These are phyloP conservation scores for Eucalyptus erythrocorys DNA, from an alignment of 345 rosid species.

Conservation along the genomic window DNA sequence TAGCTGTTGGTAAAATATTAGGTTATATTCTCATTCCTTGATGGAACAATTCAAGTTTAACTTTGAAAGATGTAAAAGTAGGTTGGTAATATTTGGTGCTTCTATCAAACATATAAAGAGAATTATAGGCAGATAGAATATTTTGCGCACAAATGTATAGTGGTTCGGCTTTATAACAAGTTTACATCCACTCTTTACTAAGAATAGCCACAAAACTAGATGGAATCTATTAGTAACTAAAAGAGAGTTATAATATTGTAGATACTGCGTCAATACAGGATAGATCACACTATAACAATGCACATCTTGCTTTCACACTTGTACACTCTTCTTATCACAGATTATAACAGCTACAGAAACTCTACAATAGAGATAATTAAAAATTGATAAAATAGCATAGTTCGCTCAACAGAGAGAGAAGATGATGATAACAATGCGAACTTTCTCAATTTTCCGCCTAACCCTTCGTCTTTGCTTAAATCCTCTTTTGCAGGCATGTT, in stretches of 20 bases:
- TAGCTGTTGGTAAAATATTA: too few relatives aligned
- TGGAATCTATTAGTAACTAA: neutral
- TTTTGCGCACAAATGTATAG: neutral
- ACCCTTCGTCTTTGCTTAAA: neutral
- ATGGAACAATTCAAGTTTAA: neutral
- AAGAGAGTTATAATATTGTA: neutral
- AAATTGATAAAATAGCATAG: neutral
- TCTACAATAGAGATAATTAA: neutral
- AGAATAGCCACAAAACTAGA: rapidly evolving
- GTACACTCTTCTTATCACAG: neutral
- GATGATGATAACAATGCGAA: neutral
- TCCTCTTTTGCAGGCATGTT: neutral
- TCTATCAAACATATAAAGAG: neutral
- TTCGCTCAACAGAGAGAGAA: neutral
- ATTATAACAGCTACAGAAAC: neutral
- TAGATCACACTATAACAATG: neutral
- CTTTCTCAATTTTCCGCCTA: neutral
- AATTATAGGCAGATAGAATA: neutral
- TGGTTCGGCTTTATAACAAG: neutral
- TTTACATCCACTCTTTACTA: neutral
- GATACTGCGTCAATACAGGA: neutral
- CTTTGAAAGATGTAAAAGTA: neutral
- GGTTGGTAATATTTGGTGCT: neutral
- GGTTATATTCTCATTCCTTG: too few relatives aligned
- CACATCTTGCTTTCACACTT: neutral